These are phyloP conservation scores for Hemileccinum rubropunctum DNA, from an alignment of 768 basidiomycete species.

Conservation along the genomic window DNA sequence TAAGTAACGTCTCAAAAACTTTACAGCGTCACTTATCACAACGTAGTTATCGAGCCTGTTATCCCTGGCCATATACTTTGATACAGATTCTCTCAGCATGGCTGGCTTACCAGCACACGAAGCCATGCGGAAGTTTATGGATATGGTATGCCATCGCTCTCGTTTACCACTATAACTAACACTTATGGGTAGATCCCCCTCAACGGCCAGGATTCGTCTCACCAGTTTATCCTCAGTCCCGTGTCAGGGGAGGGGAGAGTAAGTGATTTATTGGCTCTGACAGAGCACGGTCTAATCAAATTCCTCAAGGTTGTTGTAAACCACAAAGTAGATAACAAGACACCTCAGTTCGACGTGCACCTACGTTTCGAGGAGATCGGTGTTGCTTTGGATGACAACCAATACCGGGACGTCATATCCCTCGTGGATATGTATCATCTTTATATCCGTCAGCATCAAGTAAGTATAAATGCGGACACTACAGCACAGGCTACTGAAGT, in stretches of 20 bases:
- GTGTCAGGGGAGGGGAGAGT: constrained; percentile 94
- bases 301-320: constrained; percentile 70
- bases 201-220: constrained; percentile 41
- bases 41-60: constrained; percentile 76
- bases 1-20: constrained; percentile 22
- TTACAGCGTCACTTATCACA: constrained; percentile 3
- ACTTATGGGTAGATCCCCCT: constrained; percentile 46
- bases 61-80: constrained; percentile 90
- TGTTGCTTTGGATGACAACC: constrained; percentile 86
- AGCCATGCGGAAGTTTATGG: constrained; percentile 67
- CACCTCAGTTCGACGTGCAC: constrained; percentile 84
- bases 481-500: constrained; percentile 8
- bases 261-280: constrained; percentile 21
- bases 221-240: constrained; percentile 94
- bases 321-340: constrained; percentile 66
- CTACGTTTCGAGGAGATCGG: constrained; percentile 92
- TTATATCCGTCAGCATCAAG: constrained; percentile 81
- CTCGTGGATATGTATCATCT: constrained; percentile 97
- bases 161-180: constrained; percentile 8
- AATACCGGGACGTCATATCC: constrained; percentile 91
- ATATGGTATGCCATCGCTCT: constrained; percentile 48
- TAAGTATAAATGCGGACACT: constrained; percentile 29
- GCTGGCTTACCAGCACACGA: constrained; percentile 63
- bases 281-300: constrained; percentile 1
- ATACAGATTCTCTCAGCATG: constrained; percentile 86